Evolutionary conservation across 2,329 filamentous ascomycete species (phyloP).

Genomic region (Fusarium ambrosium): DNA sequence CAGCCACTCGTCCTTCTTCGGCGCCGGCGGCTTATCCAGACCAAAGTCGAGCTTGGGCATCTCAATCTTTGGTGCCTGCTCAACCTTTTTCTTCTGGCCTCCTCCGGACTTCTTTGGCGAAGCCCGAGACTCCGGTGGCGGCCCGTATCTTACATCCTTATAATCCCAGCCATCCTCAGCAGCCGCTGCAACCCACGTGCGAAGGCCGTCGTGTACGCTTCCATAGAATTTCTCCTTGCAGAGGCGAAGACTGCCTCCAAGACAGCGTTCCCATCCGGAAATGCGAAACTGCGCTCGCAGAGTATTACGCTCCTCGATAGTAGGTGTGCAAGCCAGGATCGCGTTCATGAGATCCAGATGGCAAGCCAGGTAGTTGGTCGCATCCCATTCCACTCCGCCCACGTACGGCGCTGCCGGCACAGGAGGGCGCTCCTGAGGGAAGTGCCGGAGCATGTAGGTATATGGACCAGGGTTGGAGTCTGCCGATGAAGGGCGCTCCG

Average conservation of each 20-base stretch:
- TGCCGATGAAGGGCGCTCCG: constrained; percentile 52
- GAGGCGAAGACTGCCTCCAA: constrained; percentile 85
- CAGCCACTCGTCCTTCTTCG: constrained; percentile 51
- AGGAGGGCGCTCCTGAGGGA: constrained; percentile 87
- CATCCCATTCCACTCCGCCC: constrained; percentile 98
- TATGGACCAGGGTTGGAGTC: constrained; percentile 56
- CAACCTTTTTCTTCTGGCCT: constrained; percentile 63
- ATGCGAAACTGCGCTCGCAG: constrained; percentile 83
- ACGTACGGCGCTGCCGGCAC: constrained; percentile 96
- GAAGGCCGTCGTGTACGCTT: constrained; percentile 87
- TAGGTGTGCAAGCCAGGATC: constrained; percentile 84
- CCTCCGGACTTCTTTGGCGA: constrained; percentile 51
- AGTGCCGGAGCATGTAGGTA: constrained; percentile 77
- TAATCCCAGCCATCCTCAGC: constrained; percentile 91
- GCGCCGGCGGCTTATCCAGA: constrained; percentile 50
- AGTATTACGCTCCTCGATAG: constrained; percentile 76
- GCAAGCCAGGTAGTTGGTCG: constrained; percentile 93
- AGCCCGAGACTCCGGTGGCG: constrained; percentile 53
- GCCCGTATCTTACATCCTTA: constrained; percentile 82
- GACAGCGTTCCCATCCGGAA: constrained; percentile 91
- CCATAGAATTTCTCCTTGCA: constrained; percentile 99
- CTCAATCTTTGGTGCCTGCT: constrained; percentile 72
- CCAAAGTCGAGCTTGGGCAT: constrained; percentile 69
- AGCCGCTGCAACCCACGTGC: constrained; percentile 91
- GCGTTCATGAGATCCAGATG: constrained; percentile 95